A percentile compares a stretch with the other conserved stretches of the same genome.
Evolutionary conservation across 2,329 filamentous ascomycete genomes (phyloP).

Genomic region (Tolypocladium tropicale): DNA sequence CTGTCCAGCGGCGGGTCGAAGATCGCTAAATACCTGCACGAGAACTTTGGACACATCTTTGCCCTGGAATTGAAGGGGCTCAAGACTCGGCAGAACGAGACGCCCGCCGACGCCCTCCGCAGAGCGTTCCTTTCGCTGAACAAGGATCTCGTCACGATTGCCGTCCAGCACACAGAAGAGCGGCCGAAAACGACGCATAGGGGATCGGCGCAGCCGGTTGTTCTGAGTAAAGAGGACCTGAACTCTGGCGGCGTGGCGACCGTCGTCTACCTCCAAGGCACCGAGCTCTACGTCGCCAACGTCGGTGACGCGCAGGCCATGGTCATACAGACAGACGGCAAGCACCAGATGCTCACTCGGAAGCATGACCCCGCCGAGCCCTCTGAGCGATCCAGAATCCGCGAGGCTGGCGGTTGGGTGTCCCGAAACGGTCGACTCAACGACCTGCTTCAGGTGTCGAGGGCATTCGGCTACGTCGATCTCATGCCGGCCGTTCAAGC

Average conservation of each 20-base stretch:
- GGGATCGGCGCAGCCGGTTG: constrained; percentile 59
- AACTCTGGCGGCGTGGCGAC: constrained; percentile 87
- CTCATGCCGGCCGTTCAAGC: constrained; percentile 90
- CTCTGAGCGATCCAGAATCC: constrained; percentile 74
- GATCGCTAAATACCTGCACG: constrained; percentile 91
- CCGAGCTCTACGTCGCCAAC: constrained; percentile 88
- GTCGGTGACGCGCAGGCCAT: constrained; percentile 95
- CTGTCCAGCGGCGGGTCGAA: constrained; percentile 84
- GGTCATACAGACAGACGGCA: constrained; percentile 80
- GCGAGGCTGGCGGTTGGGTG: constrained; percentile 91
- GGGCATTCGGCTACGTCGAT: constrained; percentile 90
- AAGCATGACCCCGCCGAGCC: constrained; percentile 92
- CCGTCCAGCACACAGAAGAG: constrained; percentile 71
- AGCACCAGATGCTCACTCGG: constrained; percentile 70
- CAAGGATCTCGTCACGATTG: constrained; percentile 83
- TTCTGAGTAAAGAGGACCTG: constrained; percentile 81
- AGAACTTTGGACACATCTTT: constrained; percentile 86
- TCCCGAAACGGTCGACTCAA: constrained; percentile 91
- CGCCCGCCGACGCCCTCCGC: constrained; percentile 70
- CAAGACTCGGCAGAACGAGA: constrained; percentile 58
- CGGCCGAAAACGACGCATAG: constrained; percentile 57
- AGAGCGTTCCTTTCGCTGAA: constrained; percentile 83
- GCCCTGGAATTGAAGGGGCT: constrained; percentile 69
- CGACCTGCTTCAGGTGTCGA: constrained; percentile 80
- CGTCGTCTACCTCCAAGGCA: constrained; percentile 78